phyloP scores from a whole-genome alignment of 306 rosid species.

The Mimosa pudica region DNA sequence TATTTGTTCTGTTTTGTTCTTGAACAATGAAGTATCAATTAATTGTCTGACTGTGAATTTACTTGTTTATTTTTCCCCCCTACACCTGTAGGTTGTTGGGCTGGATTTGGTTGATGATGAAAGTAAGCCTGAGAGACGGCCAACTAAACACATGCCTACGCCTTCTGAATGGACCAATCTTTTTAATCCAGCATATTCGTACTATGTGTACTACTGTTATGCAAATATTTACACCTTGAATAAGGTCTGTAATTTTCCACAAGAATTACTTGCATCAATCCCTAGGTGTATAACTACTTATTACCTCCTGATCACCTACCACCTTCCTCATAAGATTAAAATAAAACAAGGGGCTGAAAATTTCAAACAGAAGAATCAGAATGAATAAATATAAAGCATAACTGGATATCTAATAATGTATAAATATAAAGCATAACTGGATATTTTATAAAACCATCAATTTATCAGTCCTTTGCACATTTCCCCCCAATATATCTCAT shows the following conservation, averaged over 20 bases:
- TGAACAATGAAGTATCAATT: background rate
- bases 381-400: background rate
- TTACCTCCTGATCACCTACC: background rate
- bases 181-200: constrained; percentile 81
- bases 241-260: constrained; percentile 50
- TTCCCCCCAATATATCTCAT: constrained; percentile 1
- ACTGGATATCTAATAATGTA: background rate
- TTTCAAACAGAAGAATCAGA: background rate
- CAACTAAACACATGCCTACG: constrained; percentile 90
- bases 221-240: constrained; percentile 77
- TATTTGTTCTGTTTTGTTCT: constrained; percentile 16
- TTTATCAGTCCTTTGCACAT: background rate
- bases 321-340: background rate
- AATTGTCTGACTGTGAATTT: background rate
- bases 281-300: constrained; percentile 6
- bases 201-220: constrained; percentile 79
- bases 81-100: constrained; percentile 69
- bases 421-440: background rate
- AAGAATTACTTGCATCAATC: background rate
- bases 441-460: constrained; percentile 11
- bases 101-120: constrained; percentile 89
- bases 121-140: constrained; percentile 84
- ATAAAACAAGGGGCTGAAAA: background rate
- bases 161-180: constrained; percentile 85
- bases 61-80: background rate